phyloP scores from a whole-genome alignment of 805 yeast genomes.

The Komagataella kurtzmanii region DNA sequence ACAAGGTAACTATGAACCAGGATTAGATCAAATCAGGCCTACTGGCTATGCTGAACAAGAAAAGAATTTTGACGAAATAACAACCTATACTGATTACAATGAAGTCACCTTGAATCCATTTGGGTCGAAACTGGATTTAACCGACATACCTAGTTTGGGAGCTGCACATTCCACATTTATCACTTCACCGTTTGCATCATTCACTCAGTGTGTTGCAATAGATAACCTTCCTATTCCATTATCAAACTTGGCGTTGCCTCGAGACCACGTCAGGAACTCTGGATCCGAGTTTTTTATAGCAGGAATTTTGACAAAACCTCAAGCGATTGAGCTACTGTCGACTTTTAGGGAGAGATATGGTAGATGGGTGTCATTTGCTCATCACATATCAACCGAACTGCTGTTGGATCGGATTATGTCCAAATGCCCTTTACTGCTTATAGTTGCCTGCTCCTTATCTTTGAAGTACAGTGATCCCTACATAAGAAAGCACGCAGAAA shows the following conservation, averaged over 20 bases:
- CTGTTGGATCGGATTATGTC: slow-evolving; percentile 33
- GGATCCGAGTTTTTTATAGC: slow-evolving; percentile 33
- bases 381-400: slow-evolving; percentile 28
- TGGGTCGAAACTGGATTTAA: slow-evolving; percentile 9
- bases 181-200: slow-evolving; percentile 30
- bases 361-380: slow-evolving; percentile 67
- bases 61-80: slow-evolving; percentile 2
- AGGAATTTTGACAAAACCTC: slow-evolving; percentile 32
- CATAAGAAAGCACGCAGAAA: slow-evolving; percentile 26
- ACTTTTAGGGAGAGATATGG: slow-evolving; percentile 58
- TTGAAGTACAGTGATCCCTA: slow-evolving; percentile 32
- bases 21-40: slow-evolving; percentile 7
- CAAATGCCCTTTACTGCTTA: slow-evolving; percentile 49
- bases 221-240: slow-evolving; percentile 22
- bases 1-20: background rate
- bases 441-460: slow-evolving; percentile 52
- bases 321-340: slow-evolving; percentile 35
- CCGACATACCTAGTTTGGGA: slow-evolving; percentile 14
- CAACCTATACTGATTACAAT: slow-evolving; percentile 2
- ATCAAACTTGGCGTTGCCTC: slow-evolving; percentile 12
- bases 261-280: slow-evolving; percentile 3
- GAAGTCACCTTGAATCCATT: slow-evolving; percentile 1
- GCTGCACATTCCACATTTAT: slow-evolving; percentile 22
- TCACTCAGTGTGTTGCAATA: slow-evolving; percentile 18
- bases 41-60: slow-evolving; percentile 14